These are phyloP conservation scores for Ambrosia hybrid DNA, from an alignment of 140 eudicot genomes.

Conservation along the genomic window DNA sequence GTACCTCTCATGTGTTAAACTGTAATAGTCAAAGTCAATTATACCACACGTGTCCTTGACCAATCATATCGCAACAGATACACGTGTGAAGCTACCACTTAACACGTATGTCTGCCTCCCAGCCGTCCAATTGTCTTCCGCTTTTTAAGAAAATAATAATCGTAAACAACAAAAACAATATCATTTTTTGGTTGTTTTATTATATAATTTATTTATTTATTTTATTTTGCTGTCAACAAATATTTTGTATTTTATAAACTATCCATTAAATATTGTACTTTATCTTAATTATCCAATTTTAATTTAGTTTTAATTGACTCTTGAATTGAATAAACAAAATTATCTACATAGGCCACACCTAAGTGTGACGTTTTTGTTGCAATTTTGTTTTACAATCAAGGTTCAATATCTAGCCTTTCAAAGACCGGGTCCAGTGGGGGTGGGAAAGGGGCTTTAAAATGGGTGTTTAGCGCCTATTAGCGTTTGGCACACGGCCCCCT, in stretches of 20 bases:
- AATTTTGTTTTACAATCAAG: not conserved
- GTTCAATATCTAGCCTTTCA: no score
- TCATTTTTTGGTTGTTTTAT: no score
- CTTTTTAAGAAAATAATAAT: not conserved
- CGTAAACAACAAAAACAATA: not conserved
- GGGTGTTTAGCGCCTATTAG: no score
- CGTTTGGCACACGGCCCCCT: no score
- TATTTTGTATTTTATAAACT: not conserved
- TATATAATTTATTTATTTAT: no score
- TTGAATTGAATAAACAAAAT: not conserved
- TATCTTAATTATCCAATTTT: not conserved
- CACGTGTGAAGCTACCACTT: constrained; percentile 50
- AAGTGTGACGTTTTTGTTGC: not conserved
- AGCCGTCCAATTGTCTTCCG: constrained; percentile 7
- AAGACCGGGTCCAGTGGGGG: no score
- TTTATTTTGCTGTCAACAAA: not conserved
- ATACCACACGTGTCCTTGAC: constrained; percentile 37
- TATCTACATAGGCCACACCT: not conserved
- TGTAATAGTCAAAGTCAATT: constrained; percentile 35
- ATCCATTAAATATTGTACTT: not conserved
- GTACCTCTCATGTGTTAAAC: constrained; percentile 50
- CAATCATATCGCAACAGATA: constrained; percentile 29
- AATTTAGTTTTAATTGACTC: not conserved
- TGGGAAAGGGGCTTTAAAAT: no score
- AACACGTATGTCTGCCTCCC: constrained; percentile 26